Evolutionary conservation across 139 green algal genomes (phyloP).

Genomic region (Bryopsis sp.): DNA sequence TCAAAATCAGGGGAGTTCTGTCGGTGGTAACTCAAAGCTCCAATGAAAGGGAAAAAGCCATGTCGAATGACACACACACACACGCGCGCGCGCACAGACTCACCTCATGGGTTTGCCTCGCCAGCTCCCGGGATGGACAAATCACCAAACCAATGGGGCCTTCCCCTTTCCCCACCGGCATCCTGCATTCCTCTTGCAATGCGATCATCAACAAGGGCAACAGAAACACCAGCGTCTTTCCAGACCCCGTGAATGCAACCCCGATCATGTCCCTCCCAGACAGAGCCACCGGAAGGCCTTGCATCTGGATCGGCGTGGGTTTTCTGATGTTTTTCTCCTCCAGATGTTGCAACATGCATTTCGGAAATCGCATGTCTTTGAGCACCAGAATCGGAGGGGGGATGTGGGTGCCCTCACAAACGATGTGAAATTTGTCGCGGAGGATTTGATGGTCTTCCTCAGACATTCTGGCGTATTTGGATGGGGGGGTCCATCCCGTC

Average conservation of each 20-base stretch:
- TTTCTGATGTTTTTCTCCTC: slow-evolving; percentile 71
- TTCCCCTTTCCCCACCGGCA: slow-evolving; percentile 74
- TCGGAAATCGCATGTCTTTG: slow-evolving; percentile 55
- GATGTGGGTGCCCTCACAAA: slow-evolving; percentile 73
- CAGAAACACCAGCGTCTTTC: slow-evolving; percentile 93
- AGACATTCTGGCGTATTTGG: slow-evolving; percentile 55
- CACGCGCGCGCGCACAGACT: not conserved
- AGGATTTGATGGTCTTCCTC: slow-evolving; percentile 45
- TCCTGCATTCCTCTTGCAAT: slow-evolving; percentile 58
- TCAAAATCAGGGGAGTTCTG: too few species aligned
- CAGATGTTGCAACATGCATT: slow-evolving; percentile 60
- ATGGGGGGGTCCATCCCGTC: slow-evolving; percentile 90
- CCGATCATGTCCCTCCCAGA: slow-evolving; percentile 97
- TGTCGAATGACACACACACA: not conserved
- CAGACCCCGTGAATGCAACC: slow-evolving; percentile 92
- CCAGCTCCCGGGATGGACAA: slow-evolving; percentile 91
- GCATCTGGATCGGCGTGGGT: slow-evolving; percentile 93
- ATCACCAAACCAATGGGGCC: slow-evolving; percentile 87
- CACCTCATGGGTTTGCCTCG: slow-evolving; percentile 80
- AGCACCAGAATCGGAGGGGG: slow-evolving; percentile 84
- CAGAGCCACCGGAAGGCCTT: slow-evolving; percentile 85
- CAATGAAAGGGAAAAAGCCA: too few species aligned
- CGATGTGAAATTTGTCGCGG: slow-evolving; percentile 84
- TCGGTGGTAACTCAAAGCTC: too few species aligned
- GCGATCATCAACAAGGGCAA: slow-evolving; percentile 86